phyloP scores from a whole-genome alignment of 306 rosid species.

The Cotoneaster glaucophyllus region DNA sequence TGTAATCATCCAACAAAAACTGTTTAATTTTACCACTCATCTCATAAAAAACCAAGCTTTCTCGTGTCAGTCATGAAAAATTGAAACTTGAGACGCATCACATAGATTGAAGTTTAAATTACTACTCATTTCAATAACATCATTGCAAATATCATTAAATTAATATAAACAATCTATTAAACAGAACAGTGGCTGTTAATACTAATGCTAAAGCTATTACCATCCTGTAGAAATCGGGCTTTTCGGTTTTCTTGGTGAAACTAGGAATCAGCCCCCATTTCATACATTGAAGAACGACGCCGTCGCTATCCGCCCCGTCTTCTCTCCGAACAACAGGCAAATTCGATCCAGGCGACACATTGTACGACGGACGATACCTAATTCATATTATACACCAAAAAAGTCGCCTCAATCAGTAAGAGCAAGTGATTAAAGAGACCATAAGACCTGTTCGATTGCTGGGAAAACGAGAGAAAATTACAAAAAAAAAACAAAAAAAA shows the following conservation, averaged over 20 bases:
- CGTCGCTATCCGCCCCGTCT: constrained; percentile 48
- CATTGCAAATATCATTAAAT: too few relatives aligned
- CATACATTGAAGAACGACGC: constrained; percentile 63
- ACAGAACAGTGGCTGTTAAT: background rate
- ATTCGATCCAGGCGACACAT: constrained; percentile 67
- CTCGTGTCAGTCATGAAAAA: background rate
- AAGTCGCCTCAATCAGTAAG: background rate
- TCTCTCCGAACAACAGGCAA: constrained; percentile 71
- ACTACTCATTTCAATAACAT: background rate
- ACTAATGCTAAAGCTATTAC: constrained; percentile 17
- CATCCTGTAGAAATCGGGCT: constrained; percentile 78
- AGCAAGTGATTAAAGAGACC: background rate
- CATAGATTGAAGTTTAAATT: background rate
- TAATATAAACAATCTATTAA: background rate
- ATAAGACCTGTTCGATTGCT: background rate
- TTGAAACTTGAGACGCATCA: background rate
- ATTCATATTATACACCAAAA: background rate
- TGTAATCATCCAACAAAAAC: background rate
- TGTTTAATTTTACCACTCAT: background rate
- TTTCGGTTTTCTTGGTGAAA: constrained; percentile 78
- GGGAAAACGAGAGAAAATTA: background rate
- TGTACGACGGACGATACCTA: constrained; percentile 68
- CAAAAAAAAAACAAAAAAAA: background rate
- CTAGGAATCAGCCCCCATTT: constrained; percentile 91
- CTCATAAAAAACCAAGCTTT: background rate